These are phyloP conservation scores for Stereum hirsutum DNA, from an alignment of 1,284 basidiomycete genomes.

Conservation along the genomic window DNA sequence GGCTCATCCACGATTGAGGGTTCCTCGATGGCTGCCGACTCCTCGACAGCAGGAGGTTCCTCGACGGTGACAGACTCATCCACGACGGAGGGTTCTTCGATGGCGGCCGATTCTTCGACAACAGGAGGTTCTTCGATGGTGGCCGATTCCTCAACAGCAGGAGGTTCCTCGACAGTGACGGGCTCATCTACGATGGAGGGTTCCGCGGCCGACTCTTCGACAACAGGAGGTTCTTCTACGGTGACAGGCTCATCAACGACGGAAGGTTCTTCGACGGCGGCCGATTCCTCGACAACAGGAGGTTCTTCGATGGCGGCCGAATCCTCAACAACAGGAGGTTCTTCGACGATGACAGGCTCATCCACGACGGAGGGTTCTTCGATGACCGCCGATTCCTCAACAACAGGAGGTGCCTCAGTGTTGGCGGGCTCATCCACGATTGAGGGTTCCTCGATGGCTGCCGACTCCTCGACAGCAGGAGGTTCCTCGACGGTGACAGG, in stretches of 20 bases:
- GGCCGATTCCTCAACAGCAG: neutral
- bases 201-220: neutral
- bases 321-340: constrained; percentile 2
- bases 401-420: neutral
- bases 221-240: neutral
- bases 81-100: neutral
- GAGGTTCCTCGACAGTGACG: constrained; percentile 1
- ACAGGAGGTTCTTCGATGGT: neutral
- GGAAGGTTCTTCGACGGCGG: neutral
- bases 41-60: neutral
- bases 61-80: no score
- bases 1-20: neutral
- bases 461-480: neutral
- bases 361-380: constrained; percentile 1
- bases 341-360: neutral
- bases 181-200: neutral
- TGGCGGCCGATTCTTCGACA: neutral
- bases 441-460: neutral
- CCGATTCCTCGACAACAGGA: neutral
- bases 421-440: neutral
- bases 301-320: neutral
- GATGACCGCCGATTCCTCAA: neutral
- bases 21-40: neutral
- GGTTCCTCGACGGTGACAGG: neutral
- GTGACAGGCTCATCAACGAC: neutral